Base-by-base conservation (phyloP, 2,329 filamentous ascomycete species). In the Ceratocystis cacaofunesta region DNA sequence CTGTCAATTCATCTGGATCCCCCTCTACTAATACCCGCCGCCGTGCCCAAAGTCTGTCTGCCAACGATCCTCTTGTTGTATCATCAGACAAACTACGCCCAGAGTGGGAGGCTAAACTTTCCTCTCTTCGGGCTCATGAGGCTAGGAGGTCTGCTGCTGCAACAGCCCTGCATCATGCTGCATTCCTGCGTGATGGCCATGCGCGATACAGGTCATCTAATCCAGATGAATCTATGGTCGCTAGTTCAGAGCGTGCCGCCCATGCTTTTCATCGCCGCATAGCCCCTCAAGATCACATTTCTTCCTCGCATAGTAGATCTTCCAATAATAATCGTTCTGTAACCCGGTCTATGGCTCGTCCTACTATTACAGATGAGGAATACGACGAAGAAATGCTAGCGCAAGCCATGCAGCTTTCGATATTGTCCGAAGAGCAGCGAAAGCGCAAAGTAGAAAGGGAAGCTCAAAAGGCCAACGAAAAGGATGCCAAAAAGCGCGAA, bases 351-450 rank as follows among this genome's bases (percentile, higher is more conserved):
- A 41, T 41, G 36, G 36, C 36, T 41, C 36, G 36, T 69, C 41
- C 61, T 66, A 63, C 10, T 12, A 22, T 28, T 36, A 57, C 62
- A 15, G 32, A 95, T 72, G 90, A 95, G 25, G 92, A 97, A 70
- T 80, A 97, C 0, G 94, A 99, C 73, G 92, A 96, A 61, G 89
- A 99, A 79, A 99, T 99, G 94, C 91, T 97, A 79, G 90, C 94
- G 80, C 94, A 99, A 74, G 94, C 94, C 0, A 95, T 99, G 61
- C 82, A 94, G 48, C 75, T 96, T 36, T 96, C 91, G 61, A 78
- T 99, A n/a, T 91, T 88, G 0, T 87, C 90, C 1, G 94, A 99
- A 73, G 92, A 97, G 71, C 92, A 97, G 52, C 83, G 92, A n/a
- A 88, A 90, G 70, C 87, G 83, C 60, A 94, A 90, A 71, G 86